phyloP scores from a whole-genome alignment of 2,329 filamentous ascomycete species.

The Ciborinia camelliae region DNA sequence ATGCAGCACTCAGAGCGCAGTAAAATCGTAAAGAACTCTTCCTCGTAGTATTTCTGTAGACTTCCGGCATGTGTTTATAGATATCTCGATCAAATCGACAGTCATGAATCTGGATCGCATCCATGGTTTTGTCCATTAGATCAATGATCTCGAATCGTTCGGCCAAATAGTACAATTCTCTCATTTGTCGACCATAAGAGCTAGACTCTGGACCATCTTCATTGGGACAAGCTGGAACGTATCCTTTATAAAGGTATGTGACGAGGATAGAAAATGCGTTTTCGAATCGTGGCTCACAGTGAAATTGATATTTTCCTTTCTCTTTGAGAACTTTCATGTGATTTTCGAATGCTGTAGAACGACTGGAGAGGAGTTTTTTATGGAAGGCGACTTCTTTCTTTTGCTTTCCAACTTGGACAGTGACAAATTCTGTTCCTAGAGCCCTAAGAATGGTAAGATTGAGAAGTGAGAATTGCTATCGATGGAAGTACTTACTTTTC shows the following conservation, averaged over 20 bases:
- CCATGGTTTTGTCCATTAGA: conserved; percentile 19
- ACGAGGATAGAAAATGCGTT: conserved; percentile 15
- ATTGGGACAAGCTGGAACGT: conserved; percentile 10
- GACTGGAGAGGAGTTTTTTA: conserved; percentile 18
- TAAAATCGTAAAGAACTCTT: conserved; percentile 6
- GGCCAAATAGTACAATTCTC: conserved; percentile 14
- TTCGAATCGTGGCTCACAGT: conserved; percentile 15
- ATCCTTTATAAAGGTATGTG: conserved; percentile 17
- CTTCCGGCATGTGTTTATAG: conserved; percentile 4
- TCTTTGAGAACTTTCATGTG: conserved; percentile 13
- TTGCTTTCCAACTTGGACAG: conserved; percentile 13
- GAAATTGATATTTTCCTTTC: conserved; percentile 17
- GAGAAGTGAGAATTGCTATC: not conserved
- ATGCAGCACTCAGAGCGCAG: conserved; percentile 4
- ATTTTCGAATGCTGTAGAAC: conserved; percentile 16
- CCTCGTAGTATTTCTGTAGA: conserved; percentile 13
- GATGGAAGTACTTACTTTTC: not conserved
- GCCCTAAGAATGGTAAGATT: not conserved
- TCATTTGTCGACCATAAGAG: conserved; percentile 8
- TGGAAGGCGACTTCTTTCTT: conserved; percentile 16
- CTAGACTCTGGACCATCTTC: conserved; percentile 3
- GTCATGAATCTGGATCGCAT: conserved; percentile 13
- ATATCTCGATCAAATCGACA: conserved; percentile 6
- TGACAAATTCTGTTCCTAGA: conserved; percentile 12
- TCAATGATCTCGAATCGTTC: conserved; percentile 18